These are phyloP conservation scores for Ilex asprella DNA, from an alignment of 257 asterid species.

Conservation along the genomic window DNA sequence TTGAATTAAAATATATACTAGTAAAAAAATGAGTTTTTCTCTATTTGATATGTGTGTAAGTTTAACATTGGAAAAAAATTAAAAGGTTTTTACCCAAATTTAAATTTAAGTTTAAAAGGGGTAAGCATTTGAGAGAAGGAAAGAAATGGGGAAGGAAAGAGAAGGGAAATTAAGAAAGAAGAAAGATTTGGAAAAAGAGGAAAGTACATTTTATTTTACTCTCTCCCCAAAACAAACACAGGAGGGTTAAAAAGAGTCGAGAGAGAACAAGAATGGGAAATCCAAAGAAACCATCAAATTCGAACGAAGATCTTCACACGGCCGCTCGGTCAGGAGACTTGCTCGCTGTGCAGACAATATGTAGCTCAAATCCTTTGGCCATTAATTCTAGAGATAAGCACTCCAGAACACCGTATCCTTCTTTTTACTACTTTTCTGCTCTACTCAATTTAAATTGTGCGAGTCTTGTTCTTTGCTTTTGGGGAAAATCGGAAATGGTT, in stretches of 20 bases:
- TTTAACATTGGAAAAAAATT: no score
- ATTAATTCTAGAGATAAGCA: slow-evolving; percentile 81
- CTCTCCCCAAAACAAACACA: no score
- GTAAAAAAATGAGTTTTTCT: no score
- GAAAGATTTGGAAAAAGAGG: no score
- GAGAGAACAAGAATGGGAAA: slow-evolving; percentile 25
- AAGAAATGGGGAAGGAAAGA: no score
- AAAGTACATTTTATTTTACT: no score
- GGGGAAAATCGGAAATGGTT: neutral
- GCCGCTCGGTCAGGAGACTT: slow-evolving; percentile 93
- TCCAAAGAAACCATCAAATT: slow-evolving; percentile 18
- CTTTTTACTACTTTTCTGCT: neutral
- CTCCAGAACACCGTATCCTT: slow-evolving; percentile 95
- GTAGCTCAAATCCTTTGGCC: slow-evolving; percentile 73
- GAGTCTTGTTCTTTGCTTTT: neutral
- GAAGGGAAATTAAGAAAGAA: no score
- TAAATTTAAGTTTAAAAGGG: no score
- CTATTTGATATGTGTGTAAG: no score
- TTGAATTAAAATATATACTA: no score
- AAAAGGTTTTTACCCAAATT: no score
- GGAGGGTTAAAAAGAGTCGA: neutral
- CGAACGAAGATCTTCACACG: slow-evolving; percentile 53
- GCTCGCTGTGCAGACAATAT: slow-evolving; percentile 50
- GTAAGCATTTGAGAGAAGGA: no score
- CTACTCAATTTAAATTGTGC: neutral